These are phyloP conservation scores for Cucumis melo DNA, from an alignment of 306 rosid species.

Conservation along the genomic window DNA sequence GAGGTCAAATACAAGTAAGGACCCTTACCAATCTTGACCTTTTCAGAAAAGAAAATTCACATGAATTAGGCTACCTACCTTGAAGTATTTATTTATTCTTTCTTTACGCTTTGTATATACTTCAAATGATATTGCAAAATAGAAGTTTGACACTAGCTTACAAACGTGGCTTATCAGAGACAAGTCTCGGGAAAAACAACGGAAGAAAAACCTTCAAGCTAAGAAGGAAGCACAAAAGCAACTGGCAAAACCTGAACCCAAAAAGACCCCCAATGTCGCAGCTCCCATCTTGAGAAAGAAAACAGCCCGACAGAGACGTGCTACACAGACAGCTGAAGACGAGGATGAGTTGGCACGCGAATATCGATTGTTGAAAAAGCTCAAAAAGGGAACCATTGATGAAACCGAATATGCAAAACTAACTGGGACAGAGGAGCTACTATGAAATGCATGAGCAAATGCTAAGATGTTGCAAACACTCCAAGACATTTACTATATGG, in stretches of 20 bases:
- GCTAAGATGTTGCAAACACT: not conserved
- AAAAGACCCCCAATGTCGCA: slow-evolving; percentile 22
- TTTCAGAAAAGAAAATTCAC: not conserved
- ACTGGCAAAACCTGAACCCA: slow-evolving; percentile 34
- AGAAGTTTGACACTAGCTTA: not conserved
- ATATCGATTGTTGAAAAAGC: slow-evolving; percentile 72
- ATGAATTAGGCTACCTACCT: not conserved
- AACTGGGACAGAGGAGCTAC: slow-evolving; percentile 75
- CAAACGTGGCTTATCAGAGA: slow-evolving; percentile 32
- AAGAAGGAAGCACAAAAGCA: slow-evolving; percentile 65
- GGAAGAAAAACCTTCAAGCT: slow-evolving; percentile 56
- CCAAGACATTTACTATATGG: not conserved
- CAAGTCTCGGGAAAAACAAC: slow-evolving; percentile 80
- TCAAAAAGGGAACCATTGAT: slow-evolving; percentile 67
- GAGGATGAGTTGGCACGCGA: slow-evolving; percentile 70
- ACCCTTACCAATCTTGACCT: not conserved
- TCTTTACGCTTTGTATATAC: not conserved
- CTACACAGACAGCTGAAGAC: slow-evolving; percentile 66
- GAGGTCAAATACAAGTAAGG: slow-evolving; percentile 74
- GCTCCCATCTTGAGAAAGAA: slow-evolving; percentile 41
- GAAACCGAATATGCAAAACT: slow-evolving; percentile 61
- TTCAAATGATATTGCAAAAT: not conserved
- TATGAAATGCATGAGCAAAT: slow-evolving; percentile 19
- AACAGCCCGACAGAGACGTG: slow-evolving; percentile 83
- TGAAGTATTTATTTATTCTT: not conserved